Percentiles rank a stretch among this genome's conserved stretches.
These are phyloP conservation scores for Teunomyces kruisii DNA, from an alignment of 805 yeast species.

Conservation along the genomic window DNA sequence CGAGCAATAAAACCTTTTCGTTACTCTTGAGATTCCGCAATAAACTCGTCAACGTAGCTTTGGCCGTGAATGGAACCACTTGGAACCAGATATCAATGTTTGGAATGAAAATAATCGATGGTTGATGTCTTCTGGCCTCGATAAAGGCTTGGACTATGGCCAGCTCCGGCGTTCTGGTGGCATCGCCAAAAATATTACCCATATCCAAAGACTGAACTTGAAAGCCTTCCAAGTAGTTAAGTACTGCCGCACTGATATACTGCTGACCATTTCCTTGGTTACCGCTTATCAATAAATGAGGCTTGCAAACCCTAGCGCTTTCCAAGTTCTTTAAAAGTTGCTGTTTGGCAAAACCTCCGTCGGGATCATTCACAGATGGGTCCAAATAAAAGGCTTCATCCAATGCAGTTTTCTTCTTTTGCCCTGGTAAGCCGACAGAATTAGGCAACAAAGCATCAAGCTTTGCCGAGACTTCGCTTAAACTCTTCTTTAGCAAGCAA, in stretches of 20 bases:
- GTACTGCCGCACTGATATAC: constrained; percentile 77
- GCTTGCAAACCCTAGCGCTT: constrained; percentile 71
- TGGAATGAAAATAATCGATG: constrained; percentile 82
- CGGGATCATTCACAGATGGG: constrained; percentile 52
- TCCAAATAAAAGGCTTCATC: constrained; percentile 71
- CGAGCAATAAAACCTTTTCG: constrained; percentile 74
- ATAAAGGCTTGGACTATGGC: constrained; percentile 77
- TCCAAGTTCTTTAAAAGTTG: constrained; percentile 53
- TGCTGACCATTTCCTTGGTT: constrained; percentile 81
- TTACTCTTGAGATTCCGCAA: constrained; percentile 65
- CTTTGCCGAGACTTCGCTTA: constrained; percentile 44
- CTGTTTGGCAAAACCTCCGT: constrained; percentile 69
- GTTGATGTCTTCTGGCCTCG: constrained; percentile 88
- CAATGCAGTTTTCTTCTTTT: constrained; percentile 52
- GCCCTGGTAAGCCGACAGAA: constrained; percentile 31
- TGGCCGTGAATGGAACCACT: constrained; percentile 67
- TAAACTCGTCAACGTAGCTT: constrained; percentile 68
- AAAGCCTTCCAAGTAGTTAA: constrained; percentile 83
- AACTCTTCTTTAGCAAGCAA: constrained; percentile 58
- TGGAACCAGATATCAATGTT: constrained; percentile 74
- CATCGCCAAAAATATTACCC: constrained; percentile 72
- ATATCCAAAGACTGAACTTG: constrained; percentile 86
- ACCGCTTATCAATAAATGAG: constrained; percentile 76
- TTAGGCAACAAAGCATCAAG: constrained; percentile 64
- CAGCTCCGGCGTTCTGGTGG: constrained; percentile 80